phyloP scores from a whole-genome alignment of 176 grass and related monocot species.

The Cenchrus americanus region DNA sequence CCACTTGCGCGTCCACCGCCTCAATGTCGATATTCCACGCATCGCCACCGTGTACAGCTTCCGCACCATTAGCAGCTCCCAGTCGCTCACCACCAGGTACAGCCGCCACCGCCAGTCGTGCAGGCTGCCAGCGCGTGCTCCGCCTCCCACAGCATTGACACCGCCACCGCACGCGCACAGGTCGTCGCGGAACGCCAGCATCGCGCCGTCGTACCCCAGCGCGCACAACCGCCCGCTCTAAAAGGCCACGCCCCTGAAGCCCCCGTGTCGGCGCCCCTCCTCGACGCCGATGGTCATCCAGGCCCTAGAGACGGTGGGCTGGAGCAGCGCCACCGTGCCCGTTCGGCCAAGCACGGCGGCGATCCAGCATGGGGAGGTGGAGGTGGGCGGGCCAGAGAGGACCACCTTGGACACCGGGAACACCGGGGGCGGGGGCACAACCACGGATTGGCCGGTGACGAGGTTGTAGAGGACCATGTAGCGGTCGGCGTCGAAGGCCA shows the following conservation, averaged over 20 bases:
- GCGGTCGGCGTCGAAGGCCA: constrained; percentile 39
- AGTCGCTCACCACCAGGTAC: constrained; percentile 30
- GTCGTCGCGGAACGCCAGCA: constrained; percentile 24
- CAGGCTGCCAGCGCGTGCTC: too few species aligned
- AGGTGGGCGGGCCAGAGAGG: constrained; percentile 36
- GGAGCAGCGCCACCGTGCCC: constrained; percentile 40
- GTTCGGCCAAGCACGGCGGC: constrained; percentile 28
- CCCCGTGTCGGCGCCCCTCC: background rate
- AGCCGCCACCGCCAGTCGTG: background rate
- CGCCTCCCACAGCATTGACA: constrained; percentile 20
- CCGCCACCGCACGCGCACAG: background rate
- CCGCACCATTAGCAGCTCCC: constrained; percentile 37
- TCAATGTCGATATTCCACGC: background rate
- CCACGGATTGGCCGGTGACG: constrained; percentile 2
- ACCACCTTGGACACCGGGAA: constrained; percentile 40
- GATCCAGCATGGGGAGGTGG: constrained; percentile 14
- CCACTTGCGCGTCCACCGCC: background rate
- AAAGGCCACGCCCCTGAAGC: constrained; percentile 41
- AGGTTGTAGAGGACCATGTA: constrained; percentile 14
- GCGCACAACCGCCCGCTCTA: constrained; percentile 28
- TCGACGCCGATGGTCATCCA: constrained; percentile 32
- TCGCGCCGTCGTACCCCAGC: constrained; percentile 22
- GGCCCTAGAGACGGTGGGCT: background rate
- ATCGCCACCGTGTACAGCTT: background rate
- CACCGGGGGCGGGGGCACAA: constrained; percentile 4